Evolutionary conservation across 2,329 filamentous ascomycete genomes (phyloP), one percentile per base, ranked within the genome.

Genomic region (Aspergillus nomiae): DNA sequence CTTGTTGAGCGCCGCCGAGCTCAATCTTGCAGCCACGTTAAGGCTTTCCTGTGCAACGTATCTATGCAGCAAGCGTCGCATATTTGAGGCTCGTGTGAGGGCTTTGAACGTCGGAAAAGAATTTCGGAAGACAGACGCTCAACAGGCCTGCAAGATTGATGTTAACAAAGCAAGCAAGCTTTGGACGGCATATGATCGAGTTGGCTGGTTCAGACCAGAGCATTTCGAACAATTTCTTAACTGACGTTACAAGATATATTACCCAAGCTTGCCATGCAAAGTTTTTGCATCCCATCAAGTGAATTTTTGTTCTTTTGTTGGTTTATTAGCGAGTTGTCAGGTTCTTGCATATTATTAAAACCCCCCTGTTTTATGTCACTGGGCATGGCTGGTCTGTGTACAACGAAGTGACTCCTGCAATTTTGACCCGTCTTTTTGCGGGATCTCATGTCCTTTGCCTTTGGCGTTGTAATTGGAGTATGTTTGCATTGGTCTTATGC

Each of bases 121-220:
- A 72, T 97, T 97, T 77, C 89, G 92, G 76, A 97, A 97, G 85
- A 98, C 94, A 1, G 92, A 97, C 75, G 92, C 93, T 6, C 94
- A 98, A 77, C 92, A 96, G 76, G 92, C 92, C n/a, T 96, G 92
- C 85, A 96, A 96, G 82, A 97, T 97, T 67, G 94, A 98, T 72
- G 94, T 98, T 76, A 97, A 97, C 83, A 98, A 97, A 83, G 92
- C 94, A 3, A 96, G 92, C 68, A 94, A 94, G 77, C 84, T 98
- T 54, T 97, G 92, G 91, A 89, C 89, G 43, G 92, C 92, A 7
- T 98, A 92, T 74, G 91, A 97, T 56, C 90, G 89, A 70, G 91
- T 95, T 43, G 91, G 90, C 69, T 96, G 93, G 92, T 88, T 97
- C 66, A 84, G 90, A 48, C 78, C 77, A 11, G 76, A 82, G 51